Conservation (phyloP, 495 filamentous ascomycete species). For the Penicillium manginii region DNA sequence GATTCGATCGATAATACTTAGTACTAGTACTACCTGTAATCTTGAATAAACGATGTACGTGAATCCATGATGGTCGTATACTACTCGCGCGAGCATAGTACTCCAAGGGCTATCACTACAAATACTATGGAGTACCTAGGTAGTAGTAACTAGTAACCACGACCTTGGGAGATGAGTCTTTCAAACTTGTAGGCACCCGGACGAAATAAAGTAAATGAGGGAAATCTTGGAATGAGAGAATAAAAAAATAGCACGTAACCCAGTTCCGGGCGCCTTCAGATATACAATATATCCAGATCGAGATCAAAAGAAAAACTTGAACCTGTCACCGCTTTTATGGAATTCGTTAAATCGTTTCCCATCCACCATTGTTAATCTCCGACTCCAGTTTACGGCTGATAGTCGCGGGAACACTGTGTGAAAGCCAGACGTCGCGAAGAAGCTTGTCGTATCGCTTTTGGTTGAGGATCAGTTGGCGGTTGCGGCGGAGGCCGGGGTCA, state of each 20-base stretch:
- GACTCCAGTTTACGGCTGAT: conserved; percentile 89
- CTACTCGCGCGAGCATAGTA: too few relatives aligned
- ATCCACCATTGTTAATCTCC: conserved; percentile 94
- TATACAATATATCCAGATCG: not conserved
- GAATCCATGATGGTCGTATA: too few relatives aligned
- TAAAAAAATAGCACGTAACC: not conserved
- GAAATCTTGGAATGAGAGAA: not conserved
- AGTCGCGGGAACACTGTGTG: conserved; percentile 82
- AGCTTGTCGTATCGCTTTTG: conserved; percentile 91
- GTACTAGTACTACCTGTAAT: too few relatives aligned
- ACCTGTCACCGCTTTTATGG: conserved; percentile 4
- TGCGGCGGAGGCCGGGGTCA: conserved; percentile 79
- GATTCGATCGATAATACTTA: too few relatives aligned
- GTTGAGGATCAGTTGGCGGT: conserved; percentile 86
- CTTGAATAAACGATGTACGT: too few relatives aligned
- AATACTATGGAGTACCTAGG: too few relatives aligned
- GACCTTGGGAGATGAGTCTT: too few relatives aligned
- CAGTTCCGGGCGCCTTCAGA: conserved; percentile 5
- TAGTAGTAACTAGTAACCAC: too few relatives aligned
- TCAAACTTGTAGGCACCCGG: not conserved
- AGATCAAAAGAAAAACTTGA: not conserved
- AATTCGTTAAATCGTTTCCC: conserved; percentile 78
- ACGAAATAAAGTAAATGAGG: not conserved
- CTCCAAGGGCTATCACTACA: too few relatives aligned
- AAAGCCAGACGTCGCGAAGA: conserved; percentile 83